These are phyloP conservation scores for Rhododendron henanense DNA, from an alignment of 148 eudicot species.

Conservation along the genomic window DNA sequence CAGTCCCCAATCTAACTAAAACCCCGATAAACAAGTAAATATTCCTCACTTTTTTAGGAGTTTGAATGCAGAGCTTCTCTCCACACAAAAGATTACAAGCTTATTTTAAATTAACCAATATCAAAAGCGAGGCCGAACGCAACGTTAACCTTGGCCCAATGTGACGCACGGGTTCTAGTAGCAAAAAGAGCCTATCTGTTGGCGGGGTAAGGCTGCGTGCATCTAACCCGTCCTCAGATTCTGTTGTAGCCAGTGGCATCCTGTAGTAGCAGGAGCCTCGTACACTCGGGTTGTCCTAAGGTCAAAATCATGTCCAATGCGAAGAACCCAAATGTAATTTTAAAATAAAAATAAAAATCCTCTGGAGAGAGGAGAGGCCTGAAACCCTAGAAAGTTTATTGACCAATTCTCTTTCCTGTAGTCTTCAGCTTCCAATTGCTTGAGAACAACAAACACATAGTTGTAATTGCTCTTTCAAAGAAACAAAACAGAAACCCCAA, in stretches of 20 bases:
- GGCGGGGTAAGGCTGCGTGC: not conserved
- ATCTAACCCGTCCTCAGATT: not conserved
- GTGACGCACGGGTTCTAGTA: not conserved
- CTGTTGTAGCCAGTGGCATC: not conserved
- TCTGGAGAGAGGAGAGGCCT: not conserved
- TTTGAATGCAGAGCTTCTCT: not conserved
- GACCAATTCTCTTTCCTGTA: not conserved
- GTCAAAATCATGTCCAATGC: not conserved
- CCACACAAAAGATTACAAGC: not conserved
- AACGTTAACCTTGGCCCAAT: not conserved
- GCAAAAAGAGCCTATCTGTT: not conserved
- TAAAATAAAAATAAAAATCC: not conserved
- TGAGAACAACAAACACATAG: not conserved
- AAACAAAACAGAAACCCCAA: not conserved
- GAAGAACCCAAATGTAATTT: not conserved
- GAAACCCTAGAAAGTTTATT: not conserved
- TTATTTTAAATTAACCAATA: not conserved
- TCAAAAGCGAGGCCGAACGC: not conserved
- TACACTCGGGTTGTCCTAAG: not conserved
- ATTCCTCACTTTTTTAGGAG: not conserved
- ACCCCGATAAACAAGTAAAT: not conserved
- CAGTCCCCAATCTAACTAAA: not conserved
- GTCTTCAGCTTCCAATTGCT: not conserved
- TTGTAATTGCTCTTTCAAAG: not conserved
- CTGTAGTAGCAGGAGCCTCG: not conserved